These are phyloP conservation scores for Amborella trichopoda DNA, from an alignment of 164 flowering plant genomes.

Conservation along the genomic window DNA sequence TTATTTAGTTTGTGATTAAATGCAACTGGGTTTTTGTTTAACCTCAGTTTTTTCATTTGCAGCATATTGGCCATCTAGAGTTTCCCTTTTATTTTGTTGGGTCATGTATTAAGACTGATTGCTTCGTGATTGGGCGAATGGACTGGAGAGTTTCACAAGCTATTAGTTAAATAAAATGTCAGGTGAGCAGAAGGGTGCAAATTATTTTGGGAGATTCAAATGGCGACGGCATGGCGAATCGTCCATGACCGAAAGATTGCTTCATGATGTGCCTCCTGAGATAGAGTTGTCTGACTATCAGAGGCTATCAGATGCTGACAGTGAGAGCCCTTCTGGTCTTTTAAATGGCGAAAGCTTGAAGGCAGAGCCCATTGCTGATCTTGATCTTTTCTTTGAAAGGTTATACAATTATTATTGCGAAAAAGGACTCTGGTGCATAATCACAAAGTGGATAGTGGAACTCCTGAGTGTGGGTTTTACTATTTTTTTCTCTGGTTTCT, in stretches of 20 bases:
- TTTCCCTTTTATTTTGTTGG: too few relatives aligned
- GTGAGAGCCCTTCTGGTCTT: slow-evolving; percentile 97
- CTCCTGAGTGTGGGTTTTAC: slow-evolving; percentile 75
- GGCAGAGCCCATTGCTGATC: slow-evolving; percentile 70
- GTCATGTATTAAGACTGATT: too few relatives aligned
- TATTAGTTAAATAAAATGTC: slow-evolving; percentile 61
- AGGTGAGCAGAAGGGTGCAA: slow-evolving; percentile 38
- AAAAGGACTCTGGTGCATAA: slow-evolving; percentile 96
- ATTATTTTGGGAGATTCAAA: slow-evolving; percentile 39
- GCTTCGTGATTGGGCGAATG: too few relatives aligned
- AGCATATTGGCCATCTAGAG: too few relatives aligned
- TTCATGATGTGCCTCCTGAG: slow-evolving; percentile 59
- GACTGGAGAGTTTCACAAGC: slow-evolving; percentile 32
- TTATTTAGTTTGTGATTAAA: too few relatives aligned
- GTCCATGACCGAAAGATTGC: slow-evolving; percentile 43
- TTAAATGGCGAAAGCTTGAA: slow-evolving; percentile 77
- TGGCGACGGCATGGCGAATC: slow-evolving; percentile 49
- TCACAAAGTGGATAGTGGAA: slow-evolving; percentile 91
- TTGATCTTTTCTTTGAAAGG: slow-evolving; percentile 93
- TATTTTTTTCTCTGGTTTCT: slow-evolving; percentile 87
- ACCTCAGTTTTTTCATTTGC: too few relatives aligned
- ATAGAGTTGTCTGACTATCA: slow-evolving; percentile 78
- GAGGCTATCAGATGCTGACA: slow-evolving; percentile 65
- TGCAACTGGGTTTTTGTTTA: too few relatives aligned
- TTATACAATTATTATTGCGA: slow-evolving; percentile 87